A percentile compares a stretch with the other conserved stretches of the same genome.
phyloP scores from a whole-genome alignment of 257 asterid genomes.

The Fraxinus excelsior region DNA sequence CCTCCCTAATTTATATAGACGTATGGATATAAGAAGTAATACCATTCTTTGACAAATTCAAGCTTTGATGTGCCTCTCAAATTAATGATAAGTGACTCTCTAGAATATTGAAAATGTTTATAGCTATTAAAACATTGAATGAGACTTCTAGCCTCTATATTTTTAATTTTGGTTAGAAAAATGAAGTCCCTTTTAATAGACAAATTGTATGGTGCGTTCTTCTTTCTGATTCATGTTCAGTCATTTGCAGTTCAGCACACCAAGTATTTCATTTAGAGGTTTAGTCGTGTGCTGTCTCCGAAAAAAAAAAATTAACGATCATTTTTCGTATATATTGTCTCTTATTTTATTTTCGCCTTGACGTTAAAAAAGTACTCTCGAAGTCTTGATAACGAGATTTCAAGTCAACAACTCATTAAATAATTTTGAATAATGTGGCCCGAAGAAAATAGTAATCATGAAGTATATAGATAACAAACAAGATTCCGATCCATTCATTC shows the following conservation, averaged over 20 bases:
- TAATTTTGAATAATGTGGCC: too few species aligned
- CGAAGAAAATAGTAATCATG: too few species aligned
- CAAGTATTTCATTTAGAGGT: not conserved
- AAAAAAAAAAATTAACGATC: too few species aligned
- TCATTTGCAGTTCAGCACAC: too few species aligned
- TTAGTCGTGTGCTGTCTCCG: too few species aligned
- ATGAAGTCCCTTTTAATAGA: not conserved
- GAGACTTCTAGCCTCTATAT: not conserved
- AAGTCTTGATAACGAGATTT: too few species aligned
- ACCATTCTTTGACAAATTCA: slow-evolving; percentile 13
- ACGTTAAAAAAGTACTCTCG: too few species aligned
- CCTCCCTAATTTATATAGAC: slow-evolving; percentile 6
- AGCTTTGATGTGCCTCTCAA: not conserved
- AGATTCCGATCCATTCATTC: not conserved
- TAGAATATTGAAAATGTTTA: not conserved
- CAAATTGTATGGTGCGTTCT: too few species aligned
- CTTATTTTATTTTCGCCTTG: too few species aligned
- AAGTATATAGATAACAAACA: too few species aligned
- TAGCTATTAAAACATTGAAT: not conserved
- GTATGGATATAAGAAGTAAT: too few species aligned
- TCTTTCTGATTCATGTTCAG: not conserved
- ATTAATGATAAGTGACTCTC: not conserved
- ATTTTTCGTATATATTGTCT: not conserved
- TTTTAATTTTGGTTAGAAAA: not conserved
- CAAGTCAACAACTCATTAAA: too few species aligned